These are phyloP conservation scores for Solanum lycopersicoides DNA, from an alignment of 257 asterid species.

Conservation along the genomic window DNA sequence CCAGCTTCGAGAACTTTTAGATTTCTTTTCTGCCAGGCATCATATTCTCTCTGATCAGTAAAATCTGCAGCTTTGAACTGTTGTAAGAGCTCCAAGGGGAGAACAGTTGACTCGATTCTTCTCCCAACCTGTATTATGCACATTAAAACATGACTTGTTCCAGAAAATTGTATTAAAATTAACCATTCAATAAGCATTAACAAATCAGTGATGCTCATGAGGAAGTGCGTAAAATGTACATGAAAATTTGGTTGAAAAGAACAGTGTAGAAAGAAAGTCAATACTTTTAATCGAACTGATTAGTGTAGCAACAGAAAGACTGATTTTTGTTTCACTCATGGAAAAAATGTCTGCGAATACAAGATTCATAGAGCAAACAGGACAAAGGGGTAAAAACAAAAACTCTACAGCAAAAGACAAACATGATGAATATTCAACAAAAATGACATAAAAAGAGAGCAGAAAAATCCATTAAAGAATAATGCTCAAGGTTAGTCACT, in stretches of 20 bases:
- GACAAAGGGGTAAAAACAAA: neutral
- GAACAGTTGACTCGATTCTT: slow-evolving; percentile 64
- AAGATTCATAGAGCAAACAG: neutral
- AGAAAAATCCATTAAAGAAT: neutral
- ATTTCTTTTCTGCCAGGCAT: slow-evolving; percentile 95
- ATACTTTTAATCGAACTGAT: neutral
- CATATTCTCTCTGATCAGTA: slow-evolving; percentile 70
- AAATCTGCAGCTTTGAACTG: slow-evolving; percentile 97
- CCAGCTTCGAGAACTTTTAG: slow-evolving; percentile 89
- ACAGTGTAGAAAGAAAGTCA: neutral
- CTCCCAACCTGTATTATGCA: slow-evolving; percentile 59
- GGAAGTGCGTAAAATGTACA: neutral
- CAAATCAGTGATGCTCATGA: neutral
- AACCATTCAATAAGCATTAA: neutral
- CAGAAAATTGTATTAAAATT: neutral
- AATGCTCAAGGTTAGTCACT: neutral
- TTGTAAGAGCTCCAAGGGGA: slow-evolving; percentile 93
- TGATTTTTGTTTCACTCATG: neutral
- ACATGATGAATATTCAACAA: neutral
- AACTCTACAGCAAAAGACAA: neutral
- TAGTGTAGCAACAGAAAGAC: neutral
- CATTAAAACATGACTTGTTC: neutral
- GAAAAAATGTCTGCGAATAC: neutral
- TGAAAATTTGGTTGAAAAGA: neutral
- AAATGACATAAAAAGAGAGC: neutral